These are phyloP conservation scores for Arthrobotrys sinensis DNA, from an alignment of 2,329 filamentous ascomycete genomes.

Conservation along the genomic window DNA sequence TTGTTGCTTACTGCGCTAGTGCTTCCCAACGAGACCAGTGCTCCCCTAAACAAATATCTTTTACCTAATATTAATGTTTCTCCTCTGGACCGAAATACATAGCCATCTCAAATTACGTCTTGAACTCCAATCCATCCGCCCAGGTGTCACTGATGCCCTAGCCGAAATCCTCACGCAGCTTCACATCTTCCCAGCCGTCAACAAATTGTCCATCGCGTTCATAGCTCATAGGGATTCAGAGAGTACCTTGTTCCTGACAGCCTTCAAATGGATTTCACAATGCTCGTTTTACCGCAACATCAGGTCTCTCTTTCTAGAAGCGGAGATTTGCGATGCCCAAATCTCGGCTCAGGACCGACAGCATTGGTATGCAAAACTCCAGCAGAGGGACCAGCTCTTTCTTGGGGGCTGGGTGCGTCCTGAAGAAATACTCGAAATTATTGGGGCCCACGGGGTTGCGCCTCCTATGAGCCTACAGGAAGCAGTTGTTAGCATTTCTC, in stretches of 20 bases:
- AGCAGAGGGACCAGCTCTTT: constrained; percentile 1
- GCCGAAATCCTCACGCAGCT: constrained; percentile 15
- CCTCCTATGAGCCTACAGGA: constrained; percentile 8
- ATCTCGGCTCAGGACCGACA: constrained; percentile 7
- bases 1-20: constrained; percentile 15
- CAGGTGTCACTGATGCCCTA: constrained; percentile 7
- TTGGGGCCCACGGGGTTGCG: not conserved
- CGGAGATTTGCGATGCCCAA: constrained; percentile 13
- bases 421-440: not conserved
- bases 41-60: constrained; percentile 1
- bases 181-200: not conserved
- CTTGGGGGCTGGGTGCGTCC: not conserved
- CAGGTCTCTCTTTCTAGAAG: not conserved
- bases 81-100: constrained; percentile 27
- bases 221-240: constrained; percentile 17
- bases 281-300: constrained; percentile 20
- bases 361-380: not conserved
- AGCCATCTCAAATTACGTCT: constrained; percentile 23
- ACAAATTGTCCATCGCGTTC: constrained; percentile 4
- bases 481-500: constrained; percentile 3
- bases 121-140: constrained; percentile 10
- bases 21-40: constrained; percentile 5
- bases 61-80: constrained; percentile 22
- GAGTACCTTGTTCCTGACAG: not conserved
- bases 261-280: constrained; percentile 12